Evolutionary conservation across 257 asterid species (phyloP).

Genomic region (Nicotiana tomentosiformis): DNA sequence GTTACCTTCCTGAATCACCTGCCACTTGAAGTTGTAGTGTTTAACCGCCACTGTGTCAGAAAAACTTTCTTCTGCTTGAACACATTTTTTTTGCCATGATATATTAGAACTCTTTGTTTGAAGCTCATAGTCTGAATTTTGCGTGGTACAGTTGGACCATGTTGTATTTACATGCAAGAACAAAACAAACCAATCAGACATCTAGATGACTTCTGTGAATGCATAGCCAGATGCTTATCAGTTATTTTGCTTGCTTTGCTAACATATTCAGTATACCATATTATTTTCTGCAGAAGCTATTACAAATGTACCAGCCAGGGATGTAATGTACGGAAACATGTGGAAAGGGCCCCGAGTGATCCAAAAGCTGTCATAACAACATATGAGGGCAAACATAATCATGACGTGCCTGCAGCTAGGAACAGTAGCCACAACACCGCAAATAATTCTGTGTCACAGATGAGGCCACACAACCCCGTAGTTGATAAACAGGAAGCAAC

Average conservation of each 20-base stretch:
- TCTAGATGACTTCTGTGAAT: neutral
- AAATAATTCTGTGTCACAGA: slow-evolving; percentile 36
- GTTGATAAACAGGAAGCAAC: slow-evolving; percentile 19
- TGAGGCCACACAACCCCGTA: slow-evolving; percentile 31
- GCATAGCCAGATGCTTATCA: neutral
- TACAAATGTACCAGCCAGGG: slow-evolving; percentile 73
- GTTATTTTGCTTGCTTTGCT: neutral
- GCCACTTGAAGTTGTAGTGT: too few relatives aligned
- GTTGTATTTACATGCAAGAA: neutral
- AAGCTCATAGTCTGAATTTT: neutral
- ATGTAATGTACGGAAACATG: slow-evolving; percentile 82
- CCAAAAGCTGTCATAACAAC: slow-evolving; percentile 81
- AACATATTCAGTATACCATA: neutral
- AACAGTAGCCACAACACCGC: slow-evolving; percentile 51
- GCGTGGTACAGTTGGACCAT: neutral
- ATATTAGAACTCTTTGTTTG: neutral
- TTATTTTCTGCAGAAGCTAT: slow-evolving; percentile 65
- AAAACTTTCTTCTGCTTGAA: neutral
- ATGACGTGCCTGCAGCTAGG: slow-evolving; percentile 71
- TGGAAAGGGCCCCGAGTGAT: slow-evolving; percentile 83
- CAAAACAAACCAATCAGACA: neutral
- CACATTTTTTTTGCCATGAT: neutral
- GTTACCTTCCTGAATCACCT: neutral
- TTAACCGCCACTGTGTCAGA: neutral
- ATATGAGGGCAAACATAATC: slow-evolving; percentile 78